Evolutionary conservation across 2,329 filamentous ascomycete genomes (phyloP), one percentile per base, ranked within the genome.

Genomic region (Fusarium metavorans): DNA sequence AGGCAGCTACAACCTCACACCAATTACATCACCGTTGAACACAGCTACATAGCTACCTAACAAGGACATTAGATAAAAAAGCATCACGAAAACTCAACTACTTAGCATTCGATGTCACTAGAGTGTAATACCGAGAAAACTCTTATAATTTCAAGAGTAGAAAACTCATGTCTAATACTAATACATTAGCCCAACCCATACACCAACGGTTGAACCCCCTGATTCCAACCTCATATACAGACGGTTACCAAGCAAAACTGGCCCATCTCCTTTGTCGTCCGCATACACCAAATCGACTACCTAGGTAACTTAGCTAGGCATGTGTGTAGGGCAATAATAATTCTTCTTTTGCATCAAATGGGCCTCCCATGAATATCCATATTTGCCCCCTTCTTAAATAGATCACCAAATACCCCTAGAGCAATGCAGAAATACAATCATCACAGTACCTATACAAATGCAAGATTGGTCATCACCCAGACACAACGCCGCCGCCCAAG

Each of bases 401-500:
- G 66, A 57, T n/a, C 59, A 45, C 62, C 60, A 52, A 52, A 50
- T 37, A 37, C 58, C 68, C 73, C 69, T 69, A 65, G 54, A 73
- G 66, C 43, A 58, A 75, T 73, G 67, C 66, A 68, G 18, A 64
- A 56, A 72, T 62, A 60, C 58, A 45, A 66, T 72, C 63, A 20
- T 67, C 25, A 72, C 37, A 76, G 74, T 76, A 52, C 48, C 48
- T 52, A 57, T 76, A 73, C 70, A 77, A 70, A 63, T 56, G 65
- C 52, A 74, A 63, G 59, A 69, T 67, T 64, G 58, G 58, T 70
- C 67, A 68, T 78, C 65, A 75, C 61, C 70, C 74, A 57, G 61
- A 68, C 61, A 65, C 62, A 76, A 77, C 77, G 74, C 76, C 77
- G 68, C 61, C 59, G 41, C 60, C 65, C 64, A 34, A 65, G 75